Conservation (phyloP, 805 yeast species). For the Metschnikowia noctiluminum region DNA sequence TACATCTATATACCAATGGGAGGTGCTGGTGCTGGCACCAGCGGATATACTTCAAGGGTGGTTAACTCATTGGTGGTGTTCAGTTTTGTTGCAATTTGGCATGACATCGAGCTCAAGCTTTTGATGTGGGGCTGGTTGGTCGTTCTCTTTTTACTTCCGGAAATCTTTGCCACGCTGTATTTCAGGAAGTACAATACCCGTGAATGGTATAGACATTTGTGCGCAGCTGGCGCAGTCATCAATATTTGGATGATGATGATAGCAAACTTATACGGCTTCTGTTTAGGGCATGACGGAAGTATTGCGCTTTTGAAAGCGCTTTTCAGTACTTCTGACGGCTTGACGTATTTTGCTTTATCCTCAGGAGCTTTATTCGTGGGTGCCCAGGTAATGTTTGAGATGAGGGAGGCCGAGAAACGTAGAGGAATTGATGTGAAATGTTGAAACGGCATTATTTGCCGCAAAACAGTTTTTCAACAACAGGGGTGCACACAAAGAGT, state of each 20-base stretch:
- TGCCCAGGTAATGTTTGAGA: constrained; percentile 90
- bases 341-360: constrained; percentile 58
- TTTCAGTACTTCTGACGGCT: constrained; percentile 68
- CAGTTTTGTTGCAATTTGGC: constrained; percentile 97
- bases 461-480: too few relatives aligned
- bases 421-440: constrained; percentile 81
- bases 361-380: constrained; percentile 73
- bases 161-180: constrained; percentile 56
- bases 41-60: constrained; percentile 48
- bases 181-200: constrained; percentile 38
- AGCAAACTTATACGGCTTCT: constrained; percentile 92
- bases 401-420: constrained; percentile 82
- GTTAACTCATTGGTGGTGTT: constrained; percentile 81
- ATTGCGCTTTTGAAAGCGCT: constrained; percentile 60
- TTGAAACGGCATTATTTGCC: constrained; percentile 20
- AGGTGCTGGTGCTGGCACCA: constrained; percentile 59
- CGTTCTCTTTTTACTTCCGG: constrained; percentile 85
- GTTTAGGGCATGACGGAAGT: constrained; percentile 88
- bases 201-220: constrained; percentile 76
- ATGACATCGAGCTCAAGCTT: constrained; percentile 84
- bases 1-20: constrained; percentile 92
- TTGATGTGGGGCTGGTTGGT: constrained; percentile 95
- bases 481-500: too few relatives aligned
- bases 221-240: constrained; percentile 82
- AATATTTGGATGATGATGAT: constrained; percentile 98